Conservation (phyloP, 1,284 basidiomycete species). For the Omphalotus olearius region DNA sequence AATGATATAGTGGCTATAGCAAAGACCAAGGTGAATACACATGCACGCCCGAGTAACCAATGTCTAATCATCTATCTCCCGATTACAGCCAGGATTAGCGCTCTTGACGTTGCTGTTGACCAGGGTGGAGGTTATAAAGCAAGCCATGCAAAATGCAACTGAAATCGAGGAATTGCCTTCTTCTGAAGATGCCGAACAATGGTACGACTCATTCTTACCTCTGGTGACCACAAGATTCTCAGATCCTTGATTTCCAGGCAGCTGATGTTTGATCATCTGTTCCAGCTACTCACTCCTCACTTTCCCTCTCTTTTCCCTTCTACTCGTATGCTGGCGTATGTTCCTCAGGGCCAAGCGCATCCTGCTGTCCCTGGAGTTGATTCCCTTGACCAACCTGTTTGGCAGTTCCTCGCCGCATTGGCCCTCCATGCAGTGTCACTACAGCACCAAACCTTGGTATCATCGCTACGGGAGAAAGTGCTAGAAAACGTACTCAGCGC, state of each 20-base stretch:
- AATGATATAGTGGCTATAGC: constrained; percentile 75
- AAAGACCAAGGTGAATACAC: constrained; percentile 62
- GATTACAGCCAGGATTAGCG: constrained; percentile 80
- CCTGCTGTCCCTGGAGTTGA: constrained; percentile 44
- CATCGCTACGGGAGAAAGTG: constrained; percentile 87
- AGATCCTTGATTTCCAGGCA: constrained; percentile 47
- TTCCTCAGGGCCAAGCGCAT: constrained; percentile 27
- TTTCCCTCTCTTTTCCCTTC: constrained; percentile 88
- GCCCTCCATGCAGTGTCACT: constrained; percentile 83
- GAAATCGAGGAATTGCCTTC: constrained; percentile 57
- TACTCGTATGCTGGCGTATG: constrained; percentile 59
- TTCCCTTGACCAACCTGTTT: constrained; percentile 85
- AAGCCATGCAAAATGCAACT: constrained; percentile 49
- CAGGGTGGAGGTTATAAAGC: constrained; percentile 87
- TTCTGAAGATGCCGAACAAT: constrained; percentile 78
- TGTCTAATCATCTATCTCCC: neutral
- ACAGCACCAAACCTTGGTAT: constrained; percentile 85
- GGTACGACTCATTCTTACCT: constrained; percentile 46
- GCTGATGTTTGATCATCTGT: constrained; percentile 80
- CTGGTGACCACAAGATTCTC: neutral
- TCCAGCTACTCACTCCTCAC: constrained; percentile 73
- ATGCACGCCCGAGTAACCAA: constrained; percentile 4
- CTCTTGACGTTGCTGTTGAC: constrained; percentile 91
- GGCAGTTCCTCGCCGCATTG: constrained; percentile 88
- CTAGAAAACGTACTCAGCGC: constrained; percentile 81